Base-by-base conservation (phyloP, 257 asterid genomes). In the Capsicum chinense region DNA sequence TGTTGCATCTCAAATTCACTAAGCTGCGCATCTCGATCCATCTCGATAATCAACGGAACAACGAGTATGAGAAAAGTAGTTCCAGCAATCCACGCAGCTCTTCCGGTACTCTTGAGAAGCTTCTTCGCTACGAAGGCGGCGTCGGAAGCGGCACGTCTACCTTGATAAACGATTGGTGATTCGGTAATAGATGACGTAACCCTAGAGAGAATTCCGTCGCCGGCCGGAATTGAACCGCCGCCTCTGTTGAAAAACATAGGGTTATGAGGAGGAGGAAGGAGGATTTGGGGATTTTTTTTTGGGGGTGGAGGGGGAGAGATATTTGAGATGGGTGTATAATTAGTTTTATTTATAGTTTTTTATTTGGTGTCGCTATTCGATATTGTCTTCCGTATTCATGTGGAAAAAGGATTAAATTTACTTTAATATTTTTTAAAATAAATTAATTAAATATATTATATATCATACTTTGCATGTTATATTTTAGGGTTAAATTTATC, bases 61-160 rank as follows among this genome's bases (percentile, higher is more conserved):
- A 85, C 88, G 79, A 94, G 95, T 62, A 94, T 86, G 69, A 94
- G 92, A 80, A 92, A 94, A 37, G 97, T 89, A 63, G 97, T 94
- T n/a, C 97, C 97, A 83, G 86, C 88, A 52, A 93, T 90, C 98
- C 98, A 93, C 58, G 98, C 94, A n/a, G 98, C 98, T 86, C 90
- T 94, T 9, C 98, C 97, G 82, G 97, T 94, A 91, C 97, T 92
- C 84, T 88, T 91, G 69, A 91, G 87, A 48, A 93, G 97, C 67
- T 90, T 91, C 88, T 87, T 92, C 17, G 93, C 88, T 26, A 94
- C 96, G 73, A 88, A 90, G 54, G 93, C 92, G 67, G 93, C 88
- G 26, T 91, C 96, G 7, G 90, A 83, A 19, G 94, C 95, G 26
- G 90, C 97, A 64, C 88, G 91, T 90, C 90, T 94, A 80, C 98